Evolutionary conservation across 805 yeast genomes (phyloP), one percentile per base, ranked within the genome.

Genomic region (Tetrapisispora fleetii): DNA sequence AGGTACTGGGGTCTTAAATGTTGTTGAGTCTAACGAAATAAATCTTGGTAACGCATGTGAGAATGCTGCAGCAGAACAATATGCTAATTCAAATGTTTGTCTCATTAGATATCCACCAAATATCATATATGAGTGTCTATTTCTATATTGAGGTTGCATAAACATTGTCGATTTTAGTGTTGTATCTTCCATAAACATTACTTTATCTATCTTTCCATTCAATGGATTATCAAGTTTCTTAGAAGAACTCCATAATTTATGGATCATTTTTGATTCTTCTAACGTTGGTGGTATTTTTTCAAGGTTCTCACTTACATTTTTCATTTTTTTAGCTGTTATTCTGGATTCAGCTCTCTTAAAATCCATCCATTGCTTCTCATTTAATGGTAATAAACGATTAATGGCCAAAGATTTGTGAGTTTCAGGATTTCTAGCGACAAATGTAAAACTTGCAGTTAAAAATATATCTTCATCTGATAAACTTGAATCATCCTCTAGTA

Each of bases 141-240:
- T 90, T 68, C 97, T 79, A 70, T 89, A 90, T 70, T 90, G 97
- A 1, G 97, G 97, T 68, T 90, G 97, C 91, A 90, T 91, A 67
- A 89, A 81, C 59, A 83, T 76, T 7, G 96, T 86, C 11, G 95
- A 84, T 46, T 77, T 71, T 47, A 85, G 75, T 46, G 65, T 69
- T 1, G 96, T 82, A 52, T 86, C 83, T 45, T 77, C 74, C 95
- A 88, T 85, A 55, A 77, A 77, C 41, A 74, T 70, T 30, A 82
- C 64, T 52, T 77, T 77, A 22, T 65, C 65, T n/a, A 83, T 82
- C 49, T 68, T 65, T 8, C 63, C 51, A 10, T 55, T 60, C 18
- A 64, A 49, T 18, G 60, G 54, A 22, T 66, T 59, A 2, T n/a
- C 9, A 27, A 76, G 53, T 46, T 65, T 61, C 48, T 73, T 73